Evolutionary conservation across 768 basidiomycete species (phyloP), one percentile per base, ranked within the genome.

Genomic region (Russula sp.): DNA sequence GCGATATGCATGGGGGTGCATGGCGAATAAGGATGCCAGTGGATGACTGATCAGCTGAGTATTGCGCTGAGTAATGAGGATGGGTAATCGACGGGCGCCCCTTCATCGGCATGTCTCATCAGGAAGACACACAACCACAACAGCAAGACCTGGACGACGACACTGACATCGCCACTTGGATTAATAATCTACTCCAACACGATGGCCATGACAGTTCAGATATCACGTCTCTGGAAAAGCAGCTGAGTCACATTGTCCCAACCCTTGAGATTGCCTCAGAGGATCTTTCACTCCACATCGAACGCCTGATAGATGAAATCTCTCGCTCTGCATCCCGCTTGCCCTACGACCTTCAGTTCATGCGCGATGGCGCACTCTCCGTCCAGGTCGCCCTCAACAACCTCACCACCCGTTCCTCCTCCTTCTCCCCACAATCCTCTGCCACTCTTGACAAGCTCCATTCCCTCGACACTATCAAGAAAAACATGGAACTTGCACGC

Each of bases 291-390:
- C 77, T 87, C 13, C 80, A 89, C 58, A 83, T 98, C 61, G 97
- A 98, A 74, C 86, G 87, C 65, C 84, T 86, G 52, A 94, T 99
- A 63, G 89, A 94, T 72, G 94, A 98, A 72, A 91, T 98, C 49
- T 93, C 95, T 2, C 85, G 94, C 55, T 84, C 88, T 5, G 87
- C 98, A 24, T 93, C 97, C 14, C 84, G 97, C 44, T 81, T 99
- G 52, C 86, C 91, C 1, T 98, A 97, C 73, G 97, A 98, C 75
- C 80, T 99, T 40, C 95, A 98, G 73, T 97, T 97, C 78, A 95
- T 98, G 86, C 88, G 92, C 49, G 96, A 98, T 70, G 86, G 88
- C 36, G 94, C 95, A 1, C 75, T 89, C 20, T 82, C 89, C 3
- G 80, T 98, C 26, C 89, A 90, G 65, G 78, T 77, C 32, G 77